Percentiles rank a stretch among this genome's conserved stretches.
These are phyloP conservation scores for Mollisiaceae sp. DNA, from an alignment of 2,329 filamentous ascomycete species.

Conservation along the genomic window DNA sequence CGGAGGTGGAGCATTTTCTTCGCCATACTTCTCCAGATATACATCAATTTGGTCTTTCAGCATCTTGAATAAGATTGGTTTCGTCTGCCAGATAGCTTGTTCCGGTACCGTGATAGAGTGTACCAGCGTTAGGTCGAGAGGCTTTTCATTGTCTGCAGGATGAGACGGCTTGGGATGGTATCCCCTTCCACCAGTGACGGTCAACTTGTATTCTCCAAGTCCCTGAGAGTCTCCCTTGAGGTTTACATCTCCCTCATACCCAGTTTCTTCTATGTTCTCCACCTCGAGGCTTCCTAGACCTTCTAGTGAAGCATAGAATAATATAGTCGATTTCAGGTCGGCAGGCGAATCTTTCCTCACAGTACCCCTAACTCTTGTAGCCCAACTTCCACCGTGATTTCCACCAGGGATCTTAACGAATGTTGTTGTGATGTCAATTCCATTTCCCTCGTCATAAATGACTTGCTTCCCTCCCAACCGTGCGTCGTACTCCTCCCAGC, in stretches of 20 bases:
- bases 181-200: slow-evolving; percentile 73
- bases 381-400: slow-evolving; percentile 88
- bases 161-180: slow-evolving; percentile 68
- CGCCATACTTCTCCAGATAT: slow-evolving; percentile 62
- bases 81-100: slow-evolving; percentile 82
- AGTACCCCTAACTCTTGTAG: slow-evolving; percentile 81
- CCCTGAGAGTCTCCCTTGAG: slow-evolving; percentile 72
- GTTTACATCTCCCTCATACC: slow-evolving; percentile 65
- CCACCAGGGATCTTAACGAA: slow-evolving; percentile 94
- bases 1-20: slow-evolving; percentile 76
- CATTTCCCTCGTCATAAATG: slow-evolving; percentile 88
- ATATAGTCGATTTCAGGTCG: slow-evolving; percentile 74
- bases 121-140: slow-evolving; percentile 77
- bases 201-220: slow-evolving; percentile 80
- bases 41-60: slow-evolving; percentile 68
- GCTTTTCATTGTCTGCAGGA: slow-evolving; percentile 69
- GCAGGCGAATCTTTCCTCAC: slow-evolving; percentile 71
- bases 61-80: slow-evolving; percentile 67
- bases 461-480: slow-evolving; percentile 85
- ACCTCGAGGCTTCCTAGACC: slow-evolving; percentile 71
- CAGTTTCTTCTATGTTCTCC: slow-evolving; percentile 56
- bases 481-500: slow-evolving; percentile 97
- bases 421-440: slow-evolving; percentile 87
- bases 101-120: slow-evolving; percentile 70
- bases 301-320: slow-evolving; percentile 85